Evolutionary conservation across 78 protist genomes (phyloP), one percentile per base, ranked within the genome.

Genomic region (Cavenderia fasciculata): DNA sequence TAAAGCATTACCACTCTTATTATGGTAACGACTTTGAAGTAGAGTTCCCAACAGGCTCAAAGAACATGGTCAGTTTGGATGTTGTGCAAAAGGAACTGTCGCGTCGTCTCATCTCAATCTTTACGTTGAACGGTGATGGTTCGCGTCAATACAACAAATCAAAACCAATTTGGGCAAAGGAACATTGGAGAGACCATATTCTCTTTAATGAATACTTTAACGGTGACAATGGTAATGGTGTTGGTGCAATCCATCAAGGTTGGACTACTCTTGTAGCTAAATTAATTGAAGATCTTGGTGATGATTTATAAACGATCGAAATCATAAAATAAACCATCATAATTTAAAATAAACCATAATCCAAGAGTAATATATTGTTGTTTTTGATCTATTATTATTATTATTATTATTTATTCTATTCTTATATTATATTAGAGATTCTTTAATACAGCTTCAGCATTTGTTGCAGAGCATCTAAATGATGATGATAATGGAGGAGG

Each of bases 191-290:
- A 41, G 75, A 95, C 54, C 47, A 66, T 31, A 27, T 86, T 0
- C 62, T 91, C 41, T 95, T 91, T 82, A 18, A 90, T 65, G 97
- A 89, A 59, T 77, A 87, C 36, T 87, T 90, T 47, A 62, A 93
- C 57, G 93, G 93, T 10, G 95, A 91, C 33, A 63, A 23, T 18
- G 97, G 94, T 19, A 51, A 46, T 10, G 97, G 97, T 23, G 7
- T 91, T 4, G 97, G 97, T 7, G 97, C 97, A 25, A 34, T 40
- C 44, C 97, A 95, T 61, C 97, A 95, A 56, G 97, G 96, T 54
- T 93, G 96, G 97, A 93, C 97, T 18, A 88, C 94, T 1, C 76
- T 95, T 7, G 87, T 86, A 4, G 94, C 85, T 8, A 62, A 62
- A 23, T 49, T 77, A 44, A 77, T 77, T 62, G 25, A 54, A 19